A percentile compares a stretch with the other conserved stretches of the same genome.
Evolutionary conservation across 805 yeast species (phyloP).

Genomic region (Ogataea chonburiensis): DNA sequence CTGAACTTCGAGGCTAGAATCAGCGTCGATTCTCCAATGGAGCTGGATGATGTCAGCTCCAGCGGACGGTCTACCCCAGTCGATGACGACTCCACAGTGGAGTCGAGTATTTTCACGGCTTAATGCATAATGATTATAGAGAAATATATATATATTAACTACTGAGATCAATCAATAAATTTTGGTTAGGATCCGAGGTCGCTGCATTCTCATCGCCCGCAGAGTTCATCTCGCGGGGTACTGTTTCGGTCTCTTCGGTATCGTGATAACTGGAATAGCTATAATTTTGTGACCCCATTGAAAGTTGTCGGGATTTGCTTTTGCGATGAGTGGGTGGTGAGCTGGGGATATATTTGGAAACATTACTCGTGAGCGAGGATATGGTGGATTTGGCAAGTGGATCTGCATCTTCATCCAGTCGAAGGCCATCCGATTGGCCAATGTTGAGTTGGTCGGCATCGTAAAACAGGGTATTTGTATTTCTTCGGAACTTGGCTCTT

Average conservation of each 20-base stretch:
- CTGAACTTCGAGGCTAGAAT: constrained; percentile 17
- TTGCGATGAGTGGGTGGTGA: constrained; percentile 12
- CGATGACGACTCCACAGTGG: constrained; percentile 21
- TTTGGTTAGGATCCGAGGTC: too few relatives aligned
- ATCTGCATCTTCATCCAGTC: constrained; percentile 15
- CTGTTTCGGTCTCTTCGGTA: background rate
- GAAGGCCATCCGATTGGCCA: constrained; percentile 6
- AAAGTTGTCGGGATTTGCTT: constrained; percentile 12
- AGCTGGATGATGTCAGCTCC: constrained; percentile 20
- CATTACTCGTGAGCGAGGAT: constrained; percentile 22
- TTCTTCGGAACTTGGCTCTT: constrained; percentile 18
- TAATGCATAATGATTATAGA: constrained; percentile 12
- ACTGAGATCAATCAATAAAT: constrained; percentile 5
- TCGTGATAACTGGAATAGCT: constrained; percentile 8
- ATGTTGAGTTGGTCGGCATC: constrained; percentile 18
- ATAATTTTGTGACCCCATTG: constrained; percentile 8
- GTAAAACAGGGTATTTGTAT: constrained; percentile 16
- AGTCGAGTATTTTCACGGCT: constrained; percentile 21
- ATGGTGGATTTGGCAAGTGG: constrained; percentile 24
- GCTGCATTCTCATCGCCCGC: too few relatives aligned
- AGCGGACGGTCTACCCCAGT: constrained; percentile 25
- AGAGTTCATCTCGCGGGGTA: background rate
- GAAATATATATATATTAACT: constrained; percentile 1
- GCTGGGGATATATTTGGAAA: constrained; percentile 16
- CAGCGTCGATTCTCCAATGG: constrained; percentile 14